Evolutionary conservation across 2,329 filamentous ascomycete genomes (phyloP), one percentile per base, ranked within the genome.

Genomic region (Xylaria multiplex): DNA sequence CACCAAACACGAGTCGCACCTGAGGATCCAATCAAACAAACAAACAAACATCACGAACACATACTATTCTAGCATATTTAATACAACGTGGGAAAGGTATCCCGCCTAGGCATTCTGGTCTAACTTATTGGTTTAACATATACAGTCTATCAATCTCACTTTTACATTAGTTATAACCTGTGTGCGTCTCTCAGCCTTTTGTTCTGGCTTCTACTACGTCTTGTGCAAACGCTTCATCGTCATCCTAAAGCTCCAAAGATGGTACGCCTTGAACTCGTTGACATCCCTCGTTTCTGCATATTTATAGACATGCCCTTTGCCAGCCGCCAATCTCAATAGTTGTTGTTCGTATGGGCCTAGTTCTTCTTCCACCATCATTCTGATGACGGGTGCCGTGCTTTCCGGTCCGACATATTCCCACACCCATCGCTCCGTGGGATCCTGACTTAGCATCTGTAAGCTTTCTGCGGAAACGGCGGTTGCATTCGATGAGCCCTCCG

Each of bases 381-480:
- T 76, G 67, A 79, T 74, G 9, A 71, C 71, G 2, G 83, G 82
- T 7, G 82, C 82, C 2, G 78, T 72, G 22, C 72, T 69, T 59
- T 84, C 79, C 0, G 78, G 75, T 0, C 85, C 85, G 16, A 76
- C 72, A 53, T 85, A 88, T 71, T 85, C 81, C 85, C 85, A 88
- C 1, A 84, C 76, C 85, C 85, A 88, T 43, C 82, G 78, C 32
- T 74, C 72, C n/a, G 65, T 58, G 16, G 59, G 48, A n/a, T 66
- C 57, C 9, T 43, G 58, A 19, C 40, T 65, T 3, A 62, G 57
- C 46, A 61, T 66, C 30, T 40, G 52, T n/a, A 63, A 14, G 19
- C 43, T 46, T 49, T 62, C 57, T 14, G 35, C 19, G 3, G 53
- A 52, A 13, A 8, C 8, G 4, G 22, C 27, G 22, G n/a, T 27